These are phyloP conservation scores for Gillenia trifoliata DNA, from an alignment of 306 rosid genomes.

Conservation along the genomic window DNA sequence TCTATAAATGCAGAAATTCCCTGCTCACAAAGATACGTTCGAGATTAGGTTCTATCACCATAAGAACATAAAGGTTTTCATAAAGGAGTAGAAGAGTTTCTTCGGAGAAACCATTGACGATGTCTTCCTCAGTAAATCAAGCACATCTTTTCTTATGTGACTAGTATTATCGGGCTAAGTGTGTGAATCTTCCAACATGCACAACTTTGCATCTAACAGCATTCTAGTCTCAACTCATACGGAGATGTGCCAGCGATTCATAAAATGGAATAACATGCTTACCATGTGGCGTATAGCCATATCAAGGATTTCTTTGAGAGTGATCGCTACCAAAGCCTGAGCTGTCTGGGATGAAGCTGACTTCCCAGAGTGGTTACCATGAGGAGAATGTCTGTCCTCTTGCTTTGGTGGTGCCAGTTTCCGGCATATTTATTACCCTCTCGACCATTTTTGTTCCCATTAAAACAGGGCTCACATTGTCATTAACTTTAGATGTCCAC, in stretches of 20 bases:
- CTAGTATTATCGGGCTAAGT: no score
- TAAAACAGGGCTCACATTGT: conserved; percentile 74
- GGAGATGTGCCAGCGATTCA: neutral
- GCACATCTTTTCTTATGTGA: no score
- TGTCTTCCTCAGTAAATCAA: no score
- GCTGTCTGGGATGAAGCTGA: conserved; percentile 84
- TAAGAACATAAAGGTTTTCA: no score
- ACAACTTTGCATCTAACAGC: neutral
- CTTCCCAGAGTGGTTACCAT: conserved; percentile 70
- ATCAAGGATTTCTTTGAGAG: conserved; percentile 96
- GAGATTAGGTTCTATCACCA: no score
- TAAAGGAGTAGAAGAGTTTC: no score
- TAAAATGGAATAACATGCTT: conserved; percentile 18
- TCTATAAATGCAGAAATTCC: no score
- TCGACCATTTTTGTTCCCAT: conserved; percentile 94
- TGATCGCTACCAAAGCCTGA: conserved; percentile 88
- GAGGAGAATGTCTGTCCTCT: conserved; percentile 80
- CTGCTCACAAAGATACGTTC: no score
- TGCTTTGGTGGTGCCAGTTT: conserved; percentile 81
- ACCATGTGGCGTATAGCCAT: conserved; percentile 99
- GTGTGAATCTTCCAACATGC: no score
- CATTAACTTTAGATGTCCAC: conserved; percentile 62
- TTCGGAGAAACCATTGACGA: no score
- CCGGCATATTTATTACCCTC: conserved; percentile 87
- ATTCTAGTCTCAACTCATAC: conserved; percentile 6